Base-by-base conservation (phyloP, 202 grass and related monocot genomes). In the Carex arenaria region DNA sequence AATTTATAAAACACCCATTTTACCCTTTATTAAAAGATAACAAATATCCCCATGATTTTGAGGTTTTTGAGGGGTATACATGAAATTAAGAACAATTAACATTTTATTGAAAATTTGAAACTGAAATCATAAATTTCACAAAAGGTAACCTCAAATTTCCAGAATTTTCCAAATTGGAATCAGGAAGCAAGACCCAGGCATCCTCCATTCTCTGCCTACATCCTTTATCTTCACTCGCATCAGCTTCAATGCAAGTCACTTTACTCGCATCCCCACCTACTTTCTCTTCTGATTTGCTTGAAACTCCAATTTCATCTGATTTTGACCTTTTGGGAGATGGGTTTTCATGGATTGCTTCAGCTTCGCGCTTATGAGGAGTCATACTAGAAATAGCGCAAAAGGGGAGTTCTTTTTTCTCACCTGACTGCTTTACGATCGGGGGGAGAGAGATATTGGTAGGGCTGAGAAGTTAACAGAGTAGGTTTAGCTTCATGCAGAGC, bases 161-260 rank as follows among this genome's bases (percentile, higher is more conserved):
- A 59, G 89, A 86, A 83, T 81, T 49, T 80, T 88, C 89, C 6
- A 53, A 78, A 30, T n/a, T 52, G 81, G 76, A 68, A 82, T 94
- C 45, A 5, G 87, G 87, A 69, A 98, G 92, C 52, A 98, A 31
- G 47, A 98, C 89, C 90, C 82, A 94, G 0, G 92, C 84, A 80
- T 98, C 95, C 73, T 94, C 95, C 95, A 98, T 98, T 20, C 78
- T 83, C 61, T 94, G 90, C 72, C 95, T 88, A 64, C 92, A 94
- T 51, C 95, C 95, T 84, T 94, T 94, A 69, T 97, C 87, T 81
- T 97, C 92, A 3, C 92, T 92, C 18, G 84, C 90, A 88, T 86
- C 92, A n/a, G 89, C 95, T 84, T 97, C 90, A 7, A 94, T 26
- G 47, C 13, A 49, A 17, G 89, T 91, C 43, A 87, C 17, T 82